These are phyloP conservation scores for Prinsepia uniflora DNA, from an alignment of 306 rosid genomes.

Conservation along the genomic window DNA sequence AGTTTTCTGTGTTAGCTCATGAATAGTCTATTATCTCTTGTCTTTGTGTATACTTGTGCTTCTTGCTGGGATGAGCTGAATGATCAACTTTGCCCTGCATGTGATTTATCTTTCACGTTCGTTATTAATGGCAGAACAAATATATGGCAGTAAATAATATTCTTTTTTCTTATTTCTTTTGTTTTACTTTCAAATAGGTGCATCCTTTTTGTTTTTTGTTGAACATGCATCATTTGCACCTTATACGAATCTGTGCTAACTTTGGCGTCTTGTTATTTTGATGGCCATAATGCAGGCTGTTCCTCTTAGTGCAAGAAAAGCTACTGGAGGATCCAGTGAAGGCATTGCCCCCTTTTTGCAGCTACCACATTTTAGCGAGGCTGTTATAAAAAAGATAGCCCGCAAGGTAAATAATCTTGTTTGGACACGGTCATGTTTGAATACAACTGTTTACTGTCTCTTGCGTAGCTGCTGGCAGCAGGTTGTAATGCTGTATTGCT, in stretches of 20 bases:
- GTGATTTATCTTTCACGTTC: conserved; percentile 1
- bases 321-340: conserved; percentile 85
- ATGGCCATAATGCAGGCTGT: conserved; percentile 64
- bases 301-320: conserved; percentile 87
- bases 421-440: conserved; percentile 4
- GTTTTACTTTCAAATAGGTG: background rate
- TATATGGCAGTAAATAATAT: background rate
- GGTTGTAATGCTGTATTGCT: background rate
- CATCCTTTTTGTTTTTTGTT: background rate
- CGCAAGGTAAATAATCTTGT: conserved; percentile 60
- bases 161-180: background rate
- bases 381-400: conserved; percentile 77
- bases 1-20: background rate
- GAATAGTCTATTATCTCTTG: too few species aligned
- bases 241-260: background rate
- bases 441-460: background rate
- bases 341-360: conserved; percentile 96
- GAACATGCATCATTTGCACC: background rate
- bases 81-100: too few species aligned
- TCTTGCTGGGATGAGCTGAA: too few species aligned
- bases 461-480: conserved; percentile 1
- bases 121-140: background rate
- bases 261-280: conserved; percentile 9
- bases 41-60: too few species aligned
- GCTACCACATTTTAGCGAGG: conserved; percentile 90